Conservation (phyloP, 2,329 filamentous ascomycete genomes). For the Exophiala dermatitidis region DNA sequence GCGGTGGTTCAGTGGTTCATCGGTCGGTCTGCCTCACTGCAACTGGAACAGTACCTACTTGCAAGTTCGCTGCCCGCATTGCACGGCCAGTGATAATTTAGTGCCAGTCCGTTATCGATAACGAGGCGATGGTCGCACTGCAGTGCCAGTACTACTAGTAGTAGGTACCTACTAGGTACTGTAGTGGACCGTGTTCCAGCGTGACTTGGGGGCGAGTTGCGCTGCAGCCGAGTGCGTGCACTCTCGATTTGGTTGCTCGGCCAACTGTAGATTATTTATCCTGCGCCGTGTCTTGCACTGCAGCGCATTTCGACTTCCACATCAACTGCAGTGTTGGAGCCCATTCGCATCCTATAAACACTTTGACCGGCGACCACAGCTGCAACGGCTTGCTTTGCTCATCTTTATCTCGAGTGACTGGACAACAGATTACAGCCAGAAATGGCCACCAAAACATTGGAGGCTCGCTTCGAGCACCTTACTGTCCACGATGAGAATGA, state of each 20-base stretch:
- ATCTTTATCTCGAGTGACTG: neutral
- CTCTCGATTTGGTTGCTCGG: neutral
- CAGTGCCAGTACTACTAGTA: no score
- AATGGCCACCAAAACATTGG: slow-evolving; percentile 70
- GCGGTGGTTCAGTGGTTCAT: neutral
- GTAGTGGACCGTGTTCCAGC: no score
- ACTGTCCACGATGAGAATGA: slow-evolving; percentile 86
- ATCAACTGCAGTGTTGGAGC: no score
- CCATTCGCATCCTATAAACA: neutral
- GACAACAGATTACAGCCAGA: neutral
- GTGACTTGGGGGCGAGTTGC: no score
- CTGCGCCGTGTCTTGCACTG: neutral
- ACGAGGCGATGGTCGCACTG: no score
- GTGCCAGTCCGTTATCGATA: no score
- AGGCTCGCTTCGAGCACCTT: slow-evolving; percentile 83
- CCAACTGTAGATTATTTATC: neutral
- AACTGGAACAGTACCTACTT: neutral
- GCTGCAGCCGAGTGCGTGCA: no score
- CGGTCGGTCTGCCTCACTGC: neutral
- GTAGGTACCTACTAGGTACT: no score
- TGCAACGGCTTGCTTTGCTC: neutral
- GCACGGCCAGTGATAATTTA: no score
- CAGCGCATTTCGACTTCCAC: neutral
- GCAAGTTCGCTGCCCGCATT: no score
- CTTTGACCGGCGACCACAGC: neutral